These are phyloP conservation scores for Kentomonas sorsogonicus DNA, from an alignment of 208 protist species.

Conservation along the genomic window DNA sequence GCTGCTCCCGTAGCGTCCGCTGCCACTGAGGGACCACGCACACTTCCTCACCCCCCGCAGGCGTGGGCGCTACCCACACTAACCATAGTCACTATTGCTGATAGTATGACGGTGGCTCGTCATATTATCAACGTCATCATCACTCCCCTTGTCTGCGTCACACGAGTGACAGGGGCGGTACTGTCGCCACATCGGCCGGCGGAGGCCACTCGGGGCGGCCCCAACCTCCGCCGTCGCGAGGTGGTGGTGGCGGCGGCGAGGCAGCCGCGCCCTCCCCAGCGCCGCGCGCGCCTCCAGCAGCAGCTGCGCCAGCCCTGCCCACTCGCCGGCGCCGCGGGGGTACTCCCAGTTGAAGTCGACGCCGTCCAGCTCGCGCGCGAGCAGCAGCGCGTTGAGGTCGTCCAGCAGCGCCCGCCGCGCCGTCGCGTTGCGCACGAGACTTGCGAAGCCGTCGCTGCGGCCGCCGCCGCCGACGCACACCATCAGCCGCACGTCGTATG, in stretches of 20 bases:
- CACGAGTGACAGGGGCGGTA: no score
- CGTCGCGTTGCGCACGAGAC: slow-evolving; percentile 18
- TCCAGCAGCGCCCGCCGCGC: slow-evolving; percentile 23
- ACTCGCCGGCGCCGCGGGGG: slow-evolving; percentile 36
- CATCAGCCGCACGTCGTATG: slow-evolving; percentile 42
- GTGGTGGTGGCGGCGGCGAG: background rate
- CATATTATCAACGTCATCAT: no score
- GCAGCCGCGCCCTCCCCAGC: slow-evolving; percentile 13
- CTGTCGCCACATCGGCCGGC: no score
- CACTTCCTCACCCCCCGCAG: no score
- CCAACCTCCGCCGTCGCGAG: no score
- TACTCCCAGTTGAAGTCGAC: slow-evolving; percentile 83
- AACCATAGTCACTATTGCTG: no score
- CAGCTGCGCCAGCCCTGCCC: slow-evolving; percentile 25
- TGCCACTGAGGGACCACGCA: no score
- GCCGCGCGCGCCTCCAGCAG: slow-evolving; percentile 25
- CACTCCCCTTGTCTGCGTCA: no score
- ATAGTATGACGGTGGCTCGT: no score
- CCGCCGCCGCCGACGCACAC: slow-evolving; percentile 60
- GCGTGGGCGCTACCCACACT: no score
- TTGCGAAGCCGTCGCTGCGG: slow-evolving; percentile 44
- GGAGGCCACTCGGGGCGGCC: no score
- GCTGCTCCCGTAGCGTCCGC: no score
- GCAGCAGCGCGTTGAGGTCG: slow-evolving; percentile 27
- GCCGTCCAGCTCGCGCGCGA: slow-evolving; percentile 40